Conservation (phyloP, 495 filamentous ascomycete species). For the Penicillium paxilli region DNA sequence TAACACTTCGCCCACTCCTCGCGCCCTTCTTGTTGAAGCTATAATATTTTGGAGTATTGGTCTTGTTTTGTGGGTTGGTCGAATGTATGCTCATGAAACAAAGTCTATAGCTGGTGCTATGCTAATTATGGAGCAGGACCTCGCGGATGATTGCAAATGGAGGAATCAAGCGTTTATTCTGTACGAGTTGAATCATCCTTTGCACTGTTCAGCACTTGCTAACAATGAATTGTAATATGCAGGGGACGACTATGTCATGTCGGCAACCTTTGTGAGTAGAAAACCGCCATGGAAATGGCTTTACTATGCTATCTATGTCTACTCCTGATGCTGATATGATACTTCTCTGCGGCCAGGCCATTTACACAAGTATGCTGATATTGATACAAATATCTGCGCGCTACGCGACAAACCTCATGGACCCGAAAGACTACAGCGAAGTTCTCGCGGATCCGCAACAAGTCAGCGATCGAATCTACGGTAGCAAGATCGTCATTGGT, state of each 20-base stretch:
- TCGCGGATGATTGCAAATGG: constrained; percentile 35
- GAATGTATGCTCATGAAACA: constrained; percentile 25
- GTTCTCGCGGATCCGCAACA: constrained; percentile 45
- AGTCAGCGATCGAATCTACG: constrained; percentile 44
- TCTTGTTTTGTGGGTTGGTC: constrained; percentile 29
- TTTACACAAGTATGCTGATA: constrained; percentile 56
- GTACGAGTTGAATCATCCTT: constrained; percentile 25
- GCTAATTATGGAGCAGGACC: constrained; percentile 20
- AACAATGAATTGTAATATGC: not conserved
- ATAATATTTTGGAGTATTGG: constrained; percentile 37
- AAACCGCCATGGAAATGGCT: not conserved
- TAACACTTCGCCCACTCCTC: constrained; percentile 34
- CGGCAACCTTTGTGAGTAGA: constrained; percentile 48
- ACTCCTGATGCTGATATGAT: not conserved
- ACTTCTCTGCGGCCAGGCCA: constrained; percentile 25
- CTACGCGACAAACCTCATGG: constrained; percentile 59
- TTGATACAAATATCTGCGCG: constrained; percentile 57
- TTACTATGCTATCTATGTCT: not conserved
- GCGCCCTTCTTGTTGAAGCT: constrained; percentile 32
- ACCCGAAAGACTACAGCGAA: constrained; percentile 48
- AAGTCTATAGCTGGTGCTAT: not conserved
- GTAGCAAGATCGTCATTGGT: constrained; percentile 54
- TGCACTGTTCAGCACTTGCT: not conserved
- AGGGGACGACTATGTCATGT: constrained; percentile 60
- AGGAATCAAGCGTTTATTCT: constrained; percentile 31